Percentiles rank a stretch among this genome's conserved stretches.
phyloP scores from a whole-genome alignment of 2,329 filamentous ascomycete species.

The Plectosphaerella plurivora region DNA sequence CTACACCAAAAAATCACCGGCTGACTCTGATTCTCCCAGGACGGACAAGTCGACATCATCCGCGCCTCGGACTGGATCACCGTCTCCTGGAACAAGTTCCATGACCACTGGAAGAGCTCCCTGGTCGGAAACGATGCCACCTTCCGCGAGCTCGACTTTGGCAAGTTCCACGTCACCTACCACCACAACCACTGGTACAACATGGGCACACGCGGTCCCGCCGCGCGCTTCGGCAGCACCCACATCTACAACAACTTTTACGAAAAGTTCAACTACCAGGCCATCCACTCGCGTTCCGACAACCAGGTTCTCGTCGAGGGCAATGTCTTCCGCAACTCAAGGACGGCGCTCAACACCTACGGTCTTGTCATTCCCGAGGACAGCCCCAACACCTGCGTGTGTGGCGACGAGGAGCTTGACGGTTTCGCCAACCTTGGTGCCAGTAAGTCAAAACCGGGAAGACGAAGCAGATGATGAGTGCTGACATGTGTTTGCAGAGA shows the following conservation, averaged over 20 bases:
- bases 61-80: constrained; percentile 40
- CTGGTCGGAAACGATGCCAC: constrained; percentile 35
- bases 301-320: constrained; percentile 45
- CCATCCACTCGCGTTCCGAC: constrained; percentile 42
- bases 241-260: constrained; percentile 47
- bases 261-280: constrained; percentile 40
- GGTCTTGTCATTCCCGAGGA: constrained; percentile 51
- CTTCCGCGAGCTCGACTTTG: constrained; percentile 34
- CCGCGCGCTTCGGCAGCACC: constrained; percentile 41
- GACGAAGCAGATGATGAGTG: constrained; percentile 3
- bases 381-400: constrained; percentile 47
- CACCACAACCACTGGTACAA: constrained; percentile 46
- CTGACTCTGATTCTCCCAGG: constrained; percentile 16
- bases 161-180: constrained; percentile 41
- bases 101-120: constrained; percentile 43
- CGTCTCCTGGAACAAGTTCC: constrained; percentile 44
- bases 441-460: constrained; percentile 30
- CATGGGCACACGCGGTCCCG: constrained; percentile 39
- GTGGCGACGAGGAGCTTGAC: constrained; percentile 49
- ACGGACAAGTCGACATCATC: constrained; percentile 41
- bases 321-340: constrained; percentile 42
- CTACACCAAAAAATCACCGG: background rate
- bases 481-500: constrained; percentile 17
- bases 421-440: constrained; percentile 50
- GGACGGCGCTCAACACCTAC: constrained; percentile 47